Conservation (phyloP, 768 basidiomycete species). For the Suillus subalutaceus region DNA sequence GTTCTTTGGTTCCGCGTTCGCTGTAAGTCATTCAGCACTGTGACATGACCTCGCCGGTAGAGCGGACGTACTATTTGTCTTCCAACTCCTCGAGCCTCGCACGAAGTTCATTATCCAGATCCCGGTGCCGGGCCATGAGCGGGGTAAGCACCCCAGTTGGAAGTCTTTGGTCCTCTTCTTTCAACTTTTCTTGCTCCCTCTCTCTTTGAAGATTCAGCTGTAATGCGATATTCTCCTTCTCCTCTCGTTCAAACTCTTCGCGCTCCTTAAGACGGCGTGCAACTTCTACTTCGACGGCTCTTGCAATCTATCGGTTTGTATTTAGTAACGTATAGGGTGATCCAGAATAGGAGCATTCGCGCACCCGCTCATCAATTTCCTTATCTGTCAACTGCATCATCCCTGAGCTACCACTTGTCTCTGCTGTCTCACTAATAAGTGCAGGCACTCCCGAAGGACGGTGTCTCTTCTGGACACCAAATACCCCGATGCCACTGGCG, state of each 20-base stretch:
- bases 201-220: slow-evolving; percentile 19
- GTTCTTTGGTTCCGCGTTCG: slow-evolving; percentile 63
- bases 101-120: slow-evolving; percentile 70
- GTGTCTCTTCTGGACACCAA: slow-evolving; percentile 16
- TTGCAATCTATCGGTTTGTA: slow-evolving; percentile 55
- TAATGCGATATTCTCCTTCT: slow-evolving; percentile 28
- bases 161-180: slow-evolving; percentile 21
- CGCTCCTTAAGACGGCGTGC: slow-evolving; percentile 59
- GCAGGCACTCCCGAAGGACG: slow-evolving; percentile 21
- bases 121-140: slow-evolving; percentile 63
- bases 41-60: slow-evolving; percentile 2
- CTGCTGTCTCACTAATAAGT: slow-evolving; percentile 22
- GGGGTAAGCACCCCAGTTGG: slow-evolving; percentile 55
- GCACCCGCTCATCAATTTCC: slow-evolving; percentile 77
- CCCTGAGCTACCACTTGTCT: slow-evolving; percentile 8
- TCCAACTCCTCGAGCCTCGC: slow-evolving; percentile 69
- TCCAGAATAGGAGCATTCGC: slow-evolving; percentile 20
- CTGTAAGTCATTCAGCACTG: slow-evolving; percentile 37
- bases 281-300: slow-evolving; percentile 75
- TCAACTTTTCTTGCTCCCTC: slow-evolving; percentile 14
- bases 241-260: slow-evolving; percentile 36
- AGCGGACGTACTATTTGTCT: slow-evolving; percentile 64
- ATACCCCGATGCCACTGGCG: slow-evolving; percentile 29
- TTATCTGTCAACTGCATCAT: slow-evolving; percentile 53
- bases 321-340: slow-evolving; percentile 8